These are phyloP conservation scores for Podospora tetraspora DNA, from an alignment of 495 filamentous ascomycete genomes.

Conservation along the genomic window DNA sequence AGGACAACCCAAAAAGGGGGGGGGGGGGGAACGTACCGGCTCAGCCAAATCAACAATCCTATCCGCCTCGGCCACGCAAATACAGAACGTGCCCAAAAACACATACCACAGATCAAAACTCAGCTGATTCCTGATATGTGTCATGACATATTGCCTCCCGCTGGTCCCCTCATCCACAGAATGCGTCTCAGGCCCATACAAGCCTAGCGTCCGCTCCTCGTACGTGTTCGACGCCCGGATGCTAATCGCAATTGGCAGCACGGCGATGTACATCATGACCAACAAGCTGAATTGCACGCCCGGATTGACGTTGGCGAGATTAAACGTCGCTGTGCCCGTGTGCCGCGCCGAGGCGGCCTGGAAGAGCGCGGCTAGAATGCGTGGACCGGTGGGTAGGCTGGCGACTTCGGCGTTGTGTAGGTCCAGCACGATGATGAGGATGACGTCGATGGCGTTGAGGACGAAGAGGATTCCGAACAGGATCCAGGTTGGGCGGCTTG, in stretches of 20 bases:
- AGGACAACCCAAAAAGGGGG: too few species aligned
- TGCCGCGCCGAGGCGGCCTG: conserved; percentile 79
- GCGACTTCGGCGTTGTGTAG: conserved; percentile 62
- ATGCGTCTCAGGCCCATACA: conserved; percentile 52
- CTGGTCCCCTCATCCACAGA: conserved; percentile 43
- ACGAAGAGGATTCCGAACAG: conserved; percentile 72
- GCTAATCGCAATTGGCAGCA: conserved; percentile 89
- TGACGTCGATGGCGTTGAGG: conserved; percentile 72
- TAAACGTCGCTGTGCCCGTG: conserved; percentile 72
- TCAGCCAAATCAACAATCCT: conserved; percentile 12
- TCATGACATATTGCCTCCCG: conserved; percentile 70
- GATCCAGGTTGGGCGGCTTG: conserved; percentile 80
- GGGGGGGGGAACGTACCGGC: conserved; percentile 7
- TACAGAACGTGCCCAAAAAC: conserved; percentile 73
- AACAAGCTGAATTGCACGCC: conserved; percentile 85
- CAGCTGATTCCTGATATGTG: conserved; percentile 76
- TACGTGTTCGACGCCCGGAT: conserved; percentile 88
- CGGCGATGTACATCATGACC: conserved; percentile 97
- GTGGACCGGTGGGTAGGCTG: conserved; percentile 55
- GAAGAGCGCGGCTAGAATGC: conserved; percentile 74
- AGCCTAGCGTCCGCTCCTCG: conserved; percentile 81
- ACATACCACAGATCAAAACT: conserved; percentile 80
- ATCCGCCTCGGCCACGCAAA: conserved; percentile 70
- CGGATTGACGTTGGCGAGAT: conserved; percentile 67
- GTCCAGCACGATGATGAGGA: conserved; percentile 82